Base-by-base conservation (phyloP, 2,329 filamentous ascomycete species). In the Sporothrix curviconia region DNA sequence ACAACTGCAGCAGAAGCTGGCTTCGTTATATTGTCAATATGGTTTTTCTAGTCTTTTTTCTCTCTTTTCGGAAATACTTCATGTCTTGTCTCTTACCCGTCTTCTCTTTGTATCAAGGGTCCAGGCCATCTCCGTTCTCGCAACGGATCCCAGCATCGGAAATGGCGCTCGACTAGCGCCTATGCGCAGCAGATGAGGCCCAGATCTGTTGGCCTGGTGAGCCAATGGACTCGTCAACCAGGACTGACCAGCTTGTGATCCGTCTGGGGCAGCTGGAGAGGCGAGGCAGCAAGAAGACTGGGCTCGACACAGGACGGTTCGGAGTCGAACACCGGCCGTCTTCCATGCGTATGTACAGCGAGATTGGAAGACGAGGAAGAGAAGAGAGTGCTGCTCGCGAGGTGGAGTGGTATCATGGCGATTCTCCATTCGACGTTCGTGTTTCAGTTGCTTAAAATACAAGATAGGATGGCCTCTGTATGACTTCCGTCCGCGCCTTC, bases 161-260 rank as follows among this genome's bases (percentile, higher is more conserved):
- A 55, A 55, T 55, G 32, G 42, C 53, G 42, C 42, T 39, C 4
- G 39, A 12, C 32, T 55, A 49, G 53, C 53, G 43, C 43, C 34
- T 30, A 53, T 53, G 56, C 56, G 36, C 12, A 17, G 49, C 24
- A 49, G 36, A 57, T 53, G 49, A 57, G 34, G 30, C 32, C 47
- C 40, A 39, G 55, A 37, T 22, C 24, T 37, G 39, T 52, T 57
- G 47, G 56, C 49, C 49, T 53, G 56, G 42, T 36, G 51, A 54
- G 28, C 11, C 9, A 37, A 22, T 34, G 19, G 36, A 22, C 25
- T 19, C 4, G 24, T 8, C 19, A 39, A 32, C 19, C 36, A 30
- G 24, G 28, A 11, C 28, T 32, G 28, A 11, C 28, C 11, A 32
- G 28, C 28, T 14, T 4, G 34, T 15, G 28, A 17, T 19, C 19